Base-by-base conservation (phyloP, 2,329 filamentous ascomycete genomes). In the Aspergillus unguis region DNA sequence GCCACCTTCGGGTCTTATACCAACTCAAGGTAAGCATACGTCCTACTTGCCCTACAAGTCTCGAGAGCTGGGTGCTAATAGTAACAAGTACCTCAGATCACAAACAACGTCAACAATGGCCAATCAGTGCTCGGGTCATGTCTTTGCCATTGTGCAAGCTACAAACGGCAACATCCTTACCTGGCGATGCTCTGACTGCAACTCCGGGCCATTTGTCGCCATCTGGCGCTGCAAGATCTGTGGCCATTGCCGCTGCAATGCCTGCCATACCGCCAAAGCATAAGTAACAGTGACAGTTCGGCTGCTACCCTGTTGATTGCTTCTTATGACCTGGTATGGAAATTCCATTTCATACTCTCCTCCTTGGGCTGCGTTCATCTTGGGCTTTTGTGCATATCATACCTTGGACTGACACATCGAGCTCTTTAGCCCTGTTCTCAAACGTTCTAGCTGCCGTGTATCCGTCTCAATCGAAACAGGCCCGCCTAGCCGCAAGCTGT, bases 201-300 rank as follows among this genome's bases (percentile, higher is more conserved):
- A 71, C 58, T 64, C 65, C 37, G 71, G 71, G 25, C 71, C 71
- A 33, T 73, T 68, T 50, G 60, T 70, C 40, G 71, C 71, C 26
- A 73, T 74, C 57, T 74, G 71, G 71, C 71, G 65, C 26, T 74
- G 71, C 66, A 74, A 74, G 62, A 64, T 71, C 52, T 74, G 71
- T 63, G 67, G 68, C 31, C 65, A 72, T 54, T 72, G 65, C 59
- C 71, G 71, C 23, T 74, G 71, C 61, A 70, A 74, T 54, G 55
- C 62, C 36, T 74, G 71, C 62, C 67, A 73, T 60, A 70, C 61
- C 43, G 59, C 65, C 44, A 72, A 71, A 59, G 62, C 55, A 42
- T 71, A 65, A 48, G 44, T 52, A 32, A 43, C 48, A 48, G 55
- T 57, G 52, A 59, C 53, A 60, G 51, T 26, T 47, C 44, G 38